These are phyloP conservation scores for Acer yangbiense DNA, from an alignment of 345 rosid genomes.

Conservation along the genomic window DNA sequence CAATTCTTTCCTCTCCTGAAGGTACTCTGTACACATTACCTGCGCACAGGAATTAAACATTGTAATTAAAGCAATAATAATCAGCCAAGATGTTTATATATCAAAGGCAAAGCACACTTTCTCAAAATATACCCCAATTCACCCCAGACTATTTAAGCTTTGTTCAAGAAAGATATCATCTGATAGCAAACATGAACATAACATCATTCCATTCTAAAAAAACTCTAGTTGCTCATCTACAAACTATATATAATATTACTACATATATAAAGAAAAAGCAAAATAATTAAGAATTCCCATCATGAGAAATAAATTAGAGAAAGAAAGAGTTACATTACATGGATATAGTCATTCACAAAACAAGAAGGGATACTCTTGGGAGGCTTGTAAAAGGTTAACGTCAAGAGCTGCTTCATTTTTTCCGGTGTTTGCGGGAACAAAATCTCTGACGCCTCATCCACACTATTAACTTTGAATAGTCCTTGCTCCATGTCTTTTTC, in stretches of 20 bases:
- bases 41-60: constrained; percentile 25
- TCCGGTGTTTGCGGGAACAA: constrained; percentile 72
- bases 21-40: constrained; percentile 80
- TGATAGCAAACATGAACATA: no score
- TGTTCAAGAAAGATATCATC: no score
- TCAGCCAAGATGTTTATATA: no score
- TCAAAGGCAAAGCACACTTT: no score
- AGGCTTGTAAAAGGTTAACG: constrained; percentile 63
- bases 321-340: constrained; percentile 27
- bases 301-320: not conserved
- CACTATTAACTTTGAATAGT: constrained; percentile 56
- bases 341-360: constrained; percentile 71
- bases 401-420: constrained; percentile 49
- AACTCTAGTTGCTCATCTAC: no score
- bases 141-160: no score
- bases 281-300: no score
- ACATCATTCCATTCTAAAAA: no score
- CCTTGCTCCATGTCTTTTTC: constrained; percentile 79
- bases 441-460: constrained; percentile 56
- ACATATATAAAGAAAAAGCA: no score
- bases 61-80: not conserved
- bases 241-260: no score
- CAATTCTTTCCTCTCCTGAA: constrained; percentile 73
- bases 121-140: no score
- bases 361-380: constrained; percentile 60